Evolutionary conservation across 805 yeast species (phyloP), one percentile per base, ranked within the genome.

Genomic region (Phaffomyces antillensis): DNA sequence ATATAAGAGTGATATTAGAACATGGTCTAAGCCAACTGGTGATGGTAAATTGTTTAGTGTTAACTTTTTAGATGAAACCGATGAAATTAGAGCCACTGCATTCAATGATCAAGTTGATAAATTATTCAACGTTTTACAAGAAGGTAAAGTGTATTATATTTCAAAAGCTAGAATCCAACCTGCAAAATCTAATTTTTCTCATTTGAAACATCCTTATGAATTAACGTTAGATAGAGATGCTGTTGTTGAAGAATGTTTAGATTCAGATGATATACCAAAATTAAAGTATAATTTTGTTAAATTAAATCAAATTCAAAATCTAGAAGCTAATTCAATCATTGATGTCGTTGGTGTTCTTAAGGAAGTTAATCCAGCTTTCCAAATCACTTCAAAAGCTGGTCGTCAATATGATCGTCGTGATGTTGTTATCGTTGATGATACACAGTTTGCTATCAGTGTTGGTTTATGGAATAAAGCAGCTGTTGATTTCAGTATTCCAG

Each of bases 391-490:
- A 10, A 87, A 83, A 64, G 84, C 97, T 6, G 96, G 96, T 41
- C 84, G 87, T 60, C 87, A 91, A 1, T 91, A 83, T 63, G 93
- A 89, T 63, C 85, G 96, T 69, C 85, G 99, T 65, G 96, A 91
- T 60, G 72, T 93, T 39, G 71, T 77, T 3, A 69, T 93, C 48
- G 98, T 88, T 31, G 99, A 93, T 63, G 86, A 86, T 54, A 72
- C 95, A 7, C 83, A 82, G 38, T 79, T 75, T 55, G 81, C 88
- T 4, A 78, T 90, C 37, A 73, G 77, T 18, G 78, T 89, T 41
- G 96, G 96, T 2, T 68, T 93, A 51, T 93, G 99, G 98, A 91
- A 90, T 56, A 81, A 83, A 51, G 75, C 79, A 44, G 98, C 99
- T 4, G 63, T 80, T 20, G 88, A 85, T 41, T 93, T 93, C 59